These are phyloP conservation scores for Ceratopteris richardii DNA, from an alignment of 75 land plant species.

Conservation along the genomic window DNA sequence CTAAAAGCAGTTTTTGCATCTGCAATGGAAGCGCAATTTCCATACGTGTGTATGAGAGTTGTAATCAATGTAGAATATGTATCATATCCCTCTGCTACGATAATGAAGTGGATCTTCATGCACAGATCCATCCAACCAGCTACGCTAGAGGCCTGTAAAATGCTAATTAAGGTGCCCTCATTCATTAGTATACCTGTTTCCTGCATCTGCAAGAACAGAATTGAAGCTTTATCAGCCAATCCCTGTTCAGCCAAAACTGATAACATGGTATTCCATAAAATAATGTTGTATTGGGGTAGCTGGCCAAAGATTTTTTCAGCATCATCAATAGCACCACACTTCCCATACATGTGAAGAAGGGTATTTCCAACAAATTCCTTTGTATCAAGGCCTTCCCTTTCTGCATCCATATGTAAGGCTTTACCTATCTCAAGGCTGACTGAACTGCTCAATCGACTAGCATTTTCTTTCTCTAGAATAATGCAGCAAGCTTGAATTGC, in stretches of 20 bases:
- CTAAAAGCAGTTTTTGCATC: slow-evolving; percentile 17
- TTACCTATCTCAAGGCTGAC: slow-evolving; percentile 4
- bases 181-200: neutral
- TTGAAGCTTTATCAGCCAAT: slow-evolving; percentile 4
- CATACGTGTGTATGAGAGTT: slow-evolving; percentile 23
- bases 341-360: slow-evolving; percentile 21
- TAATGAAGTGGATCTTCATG: slow-evolving; percentile 9
- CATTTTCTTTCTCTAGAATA: neutral
- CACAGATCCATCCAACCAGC: neutral
- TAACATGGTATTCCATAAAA: slow-evolving; percentile 28
- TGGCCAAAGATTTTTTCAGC: slow-evolving; percentile 6
- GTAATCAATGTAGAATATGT: slow-evolving; percentile 6
- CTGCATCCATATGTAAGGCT: slow-evolving; percentile 4
- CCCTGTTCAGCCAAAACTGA: slow-evolving; percentile 21
- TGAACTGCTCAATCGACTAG: slow-evolving; percentile 1
- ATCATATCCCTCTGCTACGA: slow-evolving; percentile 8
- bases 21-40: slow-evolving; percentile 16
- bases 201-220: slow-evolving; percentile 4
- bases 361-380: slow-evolving; percentile 14
- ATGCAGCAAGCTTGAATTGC: slow-evolving; percentile 14
- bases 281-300: slow-evolving; percentile 13
- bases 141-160: neutral
- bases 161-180: neutral
- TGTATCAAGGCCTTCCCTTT: slow-evolving; percentile 6
- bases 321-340: slow-evolving; percentile 11